Percentiles rank a stretch among this genome's conserved stretches.
phyloP scores from a whole-genome alignment of 1,139 yeast genomes.

The Geotrichum bryndzae region DNA sequence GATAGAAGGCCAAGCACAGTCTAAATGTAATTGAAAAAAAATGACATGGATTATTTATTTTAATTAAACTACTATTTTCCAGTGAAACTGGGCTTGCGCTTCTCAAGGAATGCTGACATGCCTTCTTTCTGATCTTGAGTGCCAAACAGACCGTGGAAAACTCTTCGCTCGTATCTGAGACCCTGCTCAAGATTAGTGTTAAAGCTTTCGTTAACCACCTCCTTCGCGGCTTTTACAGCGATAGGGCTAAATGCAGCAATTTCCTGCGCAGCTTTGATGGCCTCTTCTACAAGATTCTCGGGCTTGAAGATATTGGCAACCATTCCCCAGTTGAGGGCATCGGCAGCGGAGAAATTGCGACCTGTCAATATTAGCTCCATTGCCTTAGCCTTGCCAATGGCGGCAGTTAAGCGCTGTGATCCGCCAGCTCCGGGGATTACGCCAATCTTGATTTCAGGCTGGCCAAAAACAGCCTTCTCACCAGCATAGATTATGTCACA shows the following conservation, averaged over 20 bases:
- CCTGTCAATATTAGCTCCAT: constrained; percentile 47
- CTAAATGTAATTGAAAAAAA: background rate
- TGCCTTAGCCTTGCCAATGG: constrained; percentile 46
- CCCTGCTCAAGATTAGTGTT: constrained; percentile 40
- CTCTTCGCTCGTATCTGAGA: constrained; percentile 39
- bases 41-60: background rate
- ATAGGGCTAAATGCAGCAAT: constrained; percentile 41
- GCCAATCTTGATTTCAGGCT: constrained; percentile 51
- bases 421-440: constrained; percentile 52
- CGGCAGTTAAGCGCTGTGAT: constrained; percentile 43
- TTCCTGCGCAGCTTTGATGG: constrained; percentile 42
- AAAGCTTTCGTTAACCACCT: constrained; percentile 40
- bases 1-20: background rate
- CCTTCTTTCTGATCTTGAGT: constrained; percentile 46
- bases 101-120: constrained; percentile 46
- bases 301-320: constrained; percentile 41
- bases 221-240: constrained; percentile 46
- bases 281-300: constrained; percentile 39
- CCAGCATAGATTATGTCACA: constrained; percentile 48
- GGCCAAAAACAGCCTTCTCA: constrained; percentile 45
- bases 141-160: constrained; percentile 44
- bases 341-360: constrained; percentile 40
- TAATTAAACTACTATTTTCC: constrained; percentile 26
- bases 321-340: constrained; percentile 46
- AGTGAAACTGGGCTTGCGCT: constrained; percentile 40